phyloP scores from a whole-genome alignment of 2,329 filamentous ascomycete species.

The Botrytis sinoallii region DNA sequence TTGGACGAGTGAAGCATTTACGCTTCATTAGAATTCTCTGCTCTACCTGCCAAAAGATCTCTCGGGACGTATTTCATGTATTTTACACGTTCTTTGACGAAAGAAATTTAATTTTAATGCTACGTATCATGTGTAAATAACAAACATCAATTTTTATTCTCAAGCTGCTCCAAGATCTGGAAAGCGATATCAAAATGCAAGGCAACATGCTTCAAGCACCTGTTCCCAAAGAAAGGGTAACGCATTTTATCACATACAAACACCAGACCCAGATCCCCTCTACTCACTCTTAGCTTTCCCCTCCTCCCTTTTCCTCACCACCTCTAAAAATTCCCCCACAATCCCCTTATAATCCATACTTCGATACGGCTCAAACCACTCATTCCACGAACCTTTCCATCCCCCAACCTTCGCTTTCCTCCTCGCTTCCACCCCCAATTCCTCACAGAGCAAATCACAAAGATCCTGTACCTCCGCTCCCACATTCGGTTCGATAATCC shows the following conservation, averaged over 20 bases:
- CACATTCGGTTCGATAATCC: conserved; percentile 14
- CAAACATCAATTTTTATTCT: background rate
- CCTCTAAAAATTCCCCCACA: conserved; percentile 18
- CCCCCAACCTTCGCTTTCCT: conserved; percentile 14
- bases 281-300: background rate
- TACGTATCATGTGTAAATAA: background rate
- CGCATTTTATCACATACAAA: too few relatives aligned
- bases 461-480: conserved; percentile 21
- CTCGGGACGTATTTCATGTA: background rate
- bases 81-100: background rate
- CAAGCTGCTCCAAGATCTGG: background rate
- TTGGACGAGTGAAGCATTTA: background rate
- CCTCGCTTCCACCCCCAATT: conserved; percentile 12
- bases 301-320: background rate
- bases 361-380: conserved; percentile 22
- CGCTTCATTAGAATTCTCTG: background rate
- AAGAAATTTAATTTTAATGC: accelerated
- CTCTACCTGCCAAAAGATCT: background rate
- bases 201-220: background rate
- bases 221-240: background rate
- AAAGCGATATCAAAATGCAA: background rate
- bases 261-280: background rate
- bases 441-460: conserved; percentile 15
- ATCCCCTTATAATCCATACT: conserved; percentile 20
- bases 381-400: conserved; percentile 12